Evolutionary conservation across 305 asterid genomes (phyloP).

Genomic region (Fraxinus baroniana): DNA sequence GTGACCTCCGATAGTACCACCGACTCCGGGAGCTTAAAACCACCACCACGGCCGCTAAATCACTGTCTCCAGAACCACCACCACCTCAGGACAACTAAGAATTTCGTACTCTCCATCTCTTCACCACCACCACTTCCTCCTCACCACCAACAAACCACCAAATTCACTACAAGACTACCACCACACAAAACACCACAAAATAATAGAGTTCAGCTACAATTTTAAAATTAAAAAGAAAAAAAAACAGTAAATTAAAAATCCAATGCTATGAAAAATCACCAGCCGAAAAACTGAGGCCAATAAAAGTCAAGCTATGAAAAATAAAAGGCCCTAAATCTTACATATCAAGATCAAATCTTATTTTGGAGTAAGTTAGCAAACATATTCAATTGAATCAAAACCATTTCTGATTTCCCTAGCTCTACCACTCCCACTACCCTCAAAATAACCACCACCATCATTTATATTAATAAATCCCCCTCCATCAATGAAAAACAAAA

Average conservation of each 20-base stretch:
- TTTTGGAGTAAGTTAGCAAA: slow-evolving; percentile 41
- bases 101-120: too few species aligned
- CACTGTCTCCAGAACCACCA: too few species aligned
- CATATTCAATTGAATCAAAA: slow-evolving; percentile 43
- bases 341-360: neutral
- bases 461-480: slow-evolving; percentile 27
- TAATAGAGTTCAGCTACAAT: neutral
- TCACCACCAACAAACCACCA: too few species aligned
- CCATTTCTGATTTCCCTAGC: slow-evolving; percentile 41
- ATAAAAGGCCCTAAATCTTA: slow-evolving; percentile 6
- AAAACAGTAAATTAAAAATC: neutral
- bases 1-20: too few species aligned
- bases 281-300: neutral
- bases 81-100: too few species aligned
- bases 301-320: slow-evolving; percentile 8
- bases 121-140: too few species aligned
- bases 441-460: slow-evolving; percentile 38
- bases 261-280: neutral
- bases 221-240: neutral
- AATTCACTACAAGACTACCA: too few species aligned
- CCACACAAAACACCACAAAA: too few species aligned
- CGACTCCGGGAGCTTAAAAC: too few species aligned
- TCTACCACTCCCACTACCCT: slow-evolving; percentile 38
- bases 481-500: slow-evolving; percentile 37
- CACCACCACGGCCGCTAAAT: too few species aligned